These are phyloP conservation scores for Botryotinia convoluta DNA, from an alignment of 2,329 filamentous ascomycete genomes.

Conservation along the genomic window DNA sequence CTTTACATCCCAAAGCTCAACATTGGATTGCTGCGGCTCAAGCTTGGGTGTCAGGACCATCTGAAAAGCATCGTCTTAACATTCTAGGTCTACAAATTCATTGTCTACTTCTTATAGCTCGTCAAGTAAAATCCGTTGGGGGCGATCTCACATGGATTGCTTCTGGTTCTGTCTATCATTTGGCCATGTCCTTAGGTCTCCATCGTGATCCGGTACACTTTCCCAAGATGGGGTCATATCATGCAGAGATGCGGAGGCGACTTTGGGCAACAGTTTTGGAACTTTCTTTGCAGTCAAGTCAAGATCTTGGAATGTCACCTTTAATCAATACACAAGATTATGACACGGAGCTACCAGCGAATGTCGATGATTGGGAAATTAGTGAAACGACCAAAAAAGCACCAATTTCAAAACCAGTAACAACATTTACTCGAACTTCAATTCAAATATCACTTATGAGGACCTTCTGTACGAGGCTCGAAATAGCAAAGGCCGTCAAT, in stretches of 20 bases:
- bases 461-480: slow-evolving; percentile 46
- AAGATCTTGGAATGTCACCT: slow-evolving; percentile 51
- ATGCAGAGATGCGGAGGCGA: slow-evolving; percentile 53
- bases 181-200: slow-evolving; percentile 56
- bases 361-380: slow-evolving; percentile 53
- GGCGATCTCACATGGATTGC: slow-evolving; percentile 53
- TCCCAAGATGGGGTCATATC: slow-evolving; percentile 46
- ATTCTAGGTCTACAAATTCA: slow-evolving; percentile 50
- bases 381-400: slow-evolving; percentile 38
- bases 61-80: slow-evolving; percentile 49
- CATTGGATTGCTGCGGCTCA: slow-evolving; percentile 28
- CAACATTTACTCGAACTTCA: slow-evolving; percentile 48
- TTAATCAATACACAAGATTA: slow-evolving; percentile 48
- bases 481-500: slow-evolving; percentile 47
- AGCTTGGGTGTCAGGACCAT: slow-evolving; percentile 27
- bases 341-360: slow-evolving; percentile 49
- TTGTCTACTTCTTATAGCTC: slow-evolving; percentile 50
- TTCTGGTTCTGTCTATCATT: slow-evolving; percentile 48
- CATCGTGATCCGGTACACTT: slow-evolving; percentile 55
- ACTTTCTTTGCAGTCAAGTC: slow-evolving; percentile 49
- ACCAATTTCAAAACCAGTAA: slow-evolving; percentile 28
- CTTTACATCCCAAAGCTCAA: slow-evolving; percentile 18
- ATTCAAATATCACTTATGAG: slow-evolving; percentile 47
- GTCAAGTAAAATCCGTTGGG: slow-evolving; percentile 47
- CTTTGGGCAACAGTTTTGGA: slow-evolving; percentile 57